phyloP scores from a whole-genome alignment of 106 monocot genomes.

The Dactylorhiza incarnata region DNA sequence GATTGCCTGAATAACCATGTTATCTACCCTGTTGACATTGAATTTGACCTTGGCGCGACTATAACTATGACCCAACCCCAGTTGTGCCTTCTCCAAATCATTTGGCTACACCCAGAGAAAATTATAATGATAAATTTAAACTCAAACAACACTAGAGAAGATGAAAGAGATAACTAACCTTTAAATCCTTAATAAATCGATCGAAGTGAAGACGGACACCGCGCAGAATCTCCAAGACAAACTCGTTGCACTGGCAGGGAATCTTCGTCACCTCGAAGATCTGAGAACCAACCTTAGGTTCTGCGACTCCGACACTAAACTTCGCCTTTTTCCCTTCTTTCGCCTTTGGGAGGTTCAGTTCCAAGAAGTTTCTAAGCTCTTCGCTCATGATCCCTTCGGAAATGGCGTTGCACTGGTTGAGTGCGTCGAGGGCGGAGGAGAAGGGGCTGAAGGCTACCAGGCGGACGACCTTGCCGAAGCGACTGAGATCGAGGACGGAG shows the following conservation, averaged over 20 bases:
- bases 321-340: conserved; percentile 79
- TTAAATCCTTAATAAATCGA: conserved; percentile 68
- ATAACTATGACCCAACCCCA: conserved; percentile 88
- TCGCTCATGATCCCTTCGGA: conserved; percentile 94
- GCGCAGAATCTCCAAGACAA: conserved; percentile 72
- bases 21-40: conserved; percentile 96
- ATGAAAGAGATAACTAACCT: conserved; percentile 31
- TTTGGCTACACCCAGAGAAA: conserved; percentile 36
- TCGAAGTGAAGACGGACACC: conserved; percentile 84
- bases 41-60: conserved; percentile 96
- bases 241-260: conserved; percentile 81
- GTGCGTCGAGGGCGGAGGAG: conserved; percentile 82
- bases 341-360: conserved; percentile 57
- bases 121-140: neutral
- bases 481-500: conserved; percentile 64
- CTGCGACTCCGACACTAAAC: conserved; percentile 74
- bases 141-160: neutral
- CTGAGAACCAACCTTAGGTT: conserved; percentile 84
- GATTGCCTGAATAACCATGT: conserved; percentile 98
- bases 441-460: conserved; percentile 78
- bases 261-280: conserved; percentile 75
- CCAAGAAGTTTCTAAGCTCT: conserved; percentile 76
- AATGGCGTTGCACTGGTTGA: conserved; percentile 89
- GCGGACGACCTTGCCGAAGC: conserved; percentile 79
- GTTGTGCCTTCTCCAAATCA: conserved; percentile 78